Evolutionary conservation across 1,284 basidiomycete species (phyloP), one percentile per base, ranked within the genome.

Genomic region (Melampsora larici-populina): DNA sequence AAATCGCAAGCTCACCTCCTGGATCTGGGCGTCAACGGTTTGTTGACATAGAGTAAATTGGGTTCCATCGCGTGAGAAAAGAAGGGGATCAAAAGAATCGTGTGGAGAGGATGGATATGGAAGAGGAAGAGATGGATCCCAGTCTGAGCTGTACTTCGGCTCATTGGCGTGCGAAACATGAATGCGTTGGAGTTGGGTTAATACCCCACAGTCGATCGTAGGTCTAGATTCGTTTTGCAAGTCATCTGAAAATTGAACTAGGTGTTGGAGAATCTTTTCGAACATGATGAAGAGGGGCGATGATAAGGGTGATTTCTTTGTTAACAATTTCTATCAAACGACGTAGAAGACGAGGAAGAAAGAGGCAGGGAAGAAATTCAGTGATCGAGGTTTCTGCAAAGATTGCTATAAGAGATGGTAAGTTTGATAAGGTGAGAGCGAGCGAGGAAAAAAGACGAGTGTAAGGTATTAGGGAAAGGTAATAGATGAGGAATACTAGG

Each of bases 241-340:
- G 63, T 75, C 72, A 29, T 75, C 72, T 48, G 72, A 48, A 33
- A 66, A 75, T 40, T 75, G 72, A 2, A 36, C 72, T 31, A 75
- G 64, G 67, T 75, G 72, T 55, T 33, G 72, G 64, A 75, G 67
- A n/a, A 75, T 31, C 46, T 75, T 43, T 31, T 75, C 72, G n/a
- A 75, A 63, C 72, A 75, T 75, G 43, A 46, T 46, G 43, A 46
- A 15, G 15, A 13, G 15, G 11, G 15, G 15, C 43, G 43, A 46
- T 46, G 13, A 15, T 15, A 46, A 1, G 43, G 6, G 15, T 15
- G 43, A 13, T 46, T 46, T 46, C 15, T 13, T 46, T 13, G 11
- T 13, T 46, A 13, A 46, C 11, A 17, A 13, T 17, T 46, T 0
- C 15, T 46, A 46, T 46, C 15, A 15, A 46, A 15, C 15, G 13